phyloP scores from a whole-genome alignment of 345 rosid species.

The Orychophragmus violaceus region DNA sequence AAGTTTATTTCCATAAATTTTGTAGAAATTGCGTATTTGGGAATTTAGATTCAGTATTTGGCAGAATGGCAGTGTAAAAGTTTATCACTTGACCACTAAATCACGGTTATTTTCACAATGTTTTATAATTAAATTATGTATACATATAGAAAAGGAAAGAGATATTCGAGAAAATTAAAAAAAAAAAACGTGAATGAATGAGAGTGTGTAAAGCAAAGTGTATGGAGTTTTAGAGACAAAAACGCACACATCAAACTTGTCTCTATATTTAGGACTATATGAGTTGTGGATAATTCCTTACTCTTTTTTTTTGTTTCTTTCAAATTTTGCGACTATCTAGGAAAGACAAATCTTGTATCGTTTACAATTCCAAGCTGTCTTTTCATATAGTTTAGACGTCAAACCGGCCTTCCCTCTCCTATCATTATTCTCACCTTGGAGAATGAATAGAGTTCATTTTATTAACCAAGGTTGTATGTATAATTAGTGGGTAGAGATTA shows the following conservation, averaged over 20 bases:
- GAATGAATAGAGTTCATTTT: neutral
- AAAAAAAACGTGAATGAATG: neutral
- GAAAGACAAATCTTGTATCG: neutral
- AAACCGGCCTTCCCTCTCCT: neutral
- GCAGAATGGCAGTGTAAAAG: no score
- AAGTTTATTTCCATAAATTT: no score
- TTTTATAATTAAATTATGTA: neutral
- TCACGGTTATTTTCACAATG: no score
- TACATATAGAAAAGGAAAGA: neutral
- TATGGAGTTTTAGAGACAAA: slow-evolving; percentile 1
- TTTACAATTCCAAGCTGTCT: neutral
- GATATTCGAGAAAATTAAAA: neutral
- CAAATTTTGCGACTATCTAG: neutral
- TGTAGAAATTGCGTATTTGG: no score
- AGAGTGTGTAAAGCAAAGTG: neutral
- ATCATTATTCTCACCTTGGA: neutral
- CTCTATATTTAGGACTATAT: neutral
- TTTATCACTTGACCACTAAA: no score
- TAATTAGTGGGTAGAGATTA: no score
- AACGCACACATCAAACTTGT: slow-evolving; percentile 11
- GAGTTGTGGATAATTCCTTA: neutral
- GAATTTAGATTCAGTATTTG: no score
- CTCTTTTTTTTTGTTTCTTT: no score
- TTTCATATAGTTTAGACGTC: neutral
- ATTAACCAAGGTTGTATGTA: neutral